Base-by-base conservation (phyloP, 108 stramenopile species). In the Bacterosira constricta region DNA sequence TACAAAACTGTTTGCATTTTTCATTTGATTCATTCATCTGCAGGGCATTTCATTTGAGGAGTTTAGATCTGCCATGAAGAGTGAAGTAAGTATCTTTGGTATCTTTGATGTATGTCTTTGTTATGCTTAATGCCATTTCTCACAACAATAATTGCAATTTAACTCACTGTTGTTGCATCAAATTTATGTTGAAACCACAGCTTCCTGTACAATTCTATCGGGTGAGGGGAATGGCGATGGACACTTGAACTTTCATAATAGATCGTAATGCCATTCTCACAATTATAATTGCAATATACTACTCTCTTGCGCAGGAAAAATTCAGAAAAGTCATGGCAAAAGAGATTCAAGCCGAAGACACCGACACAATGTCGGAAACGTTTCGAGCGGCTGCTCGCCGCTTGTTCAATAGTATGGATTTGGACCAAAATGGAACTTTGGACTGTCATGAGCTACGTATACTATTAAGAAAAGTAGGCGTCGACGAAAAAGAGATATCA, bases 391-490 rank as follows among this genome's bases (percentile, higher is more conserved):
- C 65, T 53, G 65, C 65, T 35, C 37, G 65, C 0, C 65, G 65
- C 36, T 53, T 66, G 32, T 66, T 66, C n/a, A 21, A 37, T 6
- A 31, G 27, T 3, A 66, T 66, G 65, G 65, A 66, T n/a, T 25
- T 66, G 23, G 65, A 66, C 12, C 39, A 66, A 12, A 70, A 70
- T 45, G 69, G 69, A 0, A 36, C 41, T 26, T 25, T 70, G 11
- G 69, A 70, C 21, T 60, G 69, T 39, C 58, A 70, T 20, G 69
- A 70, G 56, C 34, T 70, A 0, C 69, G 69, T 15, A 29, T 59
- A 3, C 34, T 62, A 21, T 50, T 70, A 15, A 31, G 69, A 20
- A 50, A 25, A 12, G 34, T 70, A 20, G 59, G 69, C 18, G 59
- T 70, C 5, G 6, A 70, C 11, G 69, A 70, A 38, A 49, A 60